Evolutionary conservation across 1,284 basidiomycete species (phyloP), one percentile per base, ranked within the genome.

Genomic region (Melanopsichium pennsylvanicum): DNA sequence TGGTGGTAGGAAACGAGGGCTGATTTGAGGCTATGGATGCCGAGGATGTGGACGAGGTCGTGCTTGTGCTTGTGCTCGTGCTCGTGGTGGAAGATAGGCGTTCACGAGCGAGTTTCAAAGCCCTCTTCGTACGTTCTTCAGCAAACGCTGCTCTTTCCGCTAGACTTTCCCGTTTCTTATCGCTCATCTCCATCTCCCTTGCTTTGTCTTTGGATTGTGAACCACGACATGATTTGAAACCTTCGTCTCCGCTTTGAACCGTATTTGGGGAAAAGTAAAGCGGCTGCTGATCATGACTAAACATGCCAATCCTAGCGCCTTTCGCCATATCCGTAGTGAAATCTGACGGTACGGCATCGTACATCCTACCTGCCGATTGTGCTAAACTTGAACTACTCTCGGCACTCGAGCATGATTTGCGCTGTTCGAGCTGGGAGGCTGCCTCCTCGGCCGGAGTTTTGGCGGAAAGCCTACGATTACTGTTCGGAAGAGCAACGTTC

Each of bases 381-480:
- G 50, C 59, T 34, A 52, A 25, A n/a, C 7, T 7, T 7, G 35
- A 34, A 36, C 18, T 43, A 22, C 50, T 41, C 16, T 23, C 7
- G 12, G 6, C 33, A 0, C 22, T 11, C 23, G 15, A 5, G 8
- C 19, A 2, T 10, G 51, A 39, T 2, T 16, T 7, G 18, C 32
- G 37, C 42, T 41, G 16, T 18, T 61, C 45, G 5, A 61, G 15
- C 16, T 32, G 16, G 19, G 26, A 37, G 3, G 11, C 33, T 3
- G 56, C 56, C 23, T 67, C 56, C 22, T 60, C 56, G 2, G 63
- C 63, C 7, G 63, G 56, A 0, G 63, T 67, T 47, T 60, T 47
- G 0, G 15, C 49, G 2, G 48, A 8, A 3, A 40, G n/a, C n/a
- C n/a, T n/a, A n/a, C n/a, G n/a, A n/a, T n/a, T 32, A 16, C 60